Conservation (phyloP, 805 yeast species). For the Candida nemodendra region DNA sequence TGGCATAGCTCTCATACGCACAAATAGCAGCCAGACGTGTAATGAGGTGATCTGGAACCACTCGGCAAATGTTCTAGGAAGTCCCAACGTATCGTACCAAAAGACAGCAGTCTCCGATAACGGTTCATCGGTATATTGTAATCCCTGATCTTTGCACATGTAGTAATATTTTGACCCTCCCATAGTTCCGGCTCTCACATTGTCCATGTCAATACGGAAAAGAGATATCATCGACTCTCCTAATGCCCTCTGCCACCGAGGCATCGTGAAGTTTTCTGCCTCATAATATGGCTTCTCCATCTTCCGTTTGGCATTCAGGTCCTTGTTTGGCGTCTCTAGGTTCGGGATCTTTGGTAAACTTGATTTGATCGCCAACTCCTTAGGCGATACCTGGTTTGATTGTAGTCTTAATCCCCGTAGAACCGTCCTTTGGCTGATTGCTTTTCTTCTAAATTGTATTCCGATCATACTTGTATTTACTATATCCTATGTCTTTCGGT, state of each 20-base stretch:
- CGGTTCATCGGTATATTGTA: conserved; percentile 71
- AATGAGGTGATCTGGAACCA: conserved; percentile 92
- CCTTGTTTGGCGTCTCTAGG: conserved; percentile 35
- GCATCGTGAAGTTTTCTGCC: conserved; percentile 33
- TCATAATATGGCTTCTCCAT: conserved; percentile 31
- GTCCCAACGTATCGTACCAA: conserved; percentile 78
- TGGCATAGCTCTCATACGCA: conserved; percentile 96
- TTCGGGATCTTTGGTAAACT: conserved; percentile 35
- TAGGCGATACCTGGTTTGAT: conserved; percentile 22
- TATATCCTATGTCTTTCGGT: no score
- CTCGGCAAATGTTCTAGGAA: conserved; percentile 88
- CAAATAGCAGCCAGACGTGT: conserved; percentile 92
- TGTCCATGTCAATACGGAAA: conserved; percentile 86
- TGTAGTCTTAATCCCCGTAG: conserved; percentile 7
- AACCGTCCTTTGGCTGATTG: conserved; percentile 5
- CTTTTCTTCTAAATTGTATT: conserved; percentile 10
- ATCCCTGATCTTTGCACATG: conserved; percentile 81
- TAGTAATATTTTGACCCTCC: conserved; percentile 89
- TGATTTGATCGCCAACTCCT: conserved; percentile 32
- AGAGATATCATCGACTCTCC: conserved; percentile 63
- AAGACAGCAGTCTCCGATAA: conserved; percentile 72
- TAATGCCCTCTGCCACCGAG: conserved; percentile 51
- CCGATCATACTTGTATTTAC: conserved; percentile 2
- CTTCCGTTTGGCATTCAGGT: conserved; percentile 33
- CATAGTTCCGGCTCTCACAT: conserved; percentile 87